Evolutionary conservation across 2,329 filamentous ascomycete genomes (phyloP).

Genomic region (Diaporthe sp.): DNA sequence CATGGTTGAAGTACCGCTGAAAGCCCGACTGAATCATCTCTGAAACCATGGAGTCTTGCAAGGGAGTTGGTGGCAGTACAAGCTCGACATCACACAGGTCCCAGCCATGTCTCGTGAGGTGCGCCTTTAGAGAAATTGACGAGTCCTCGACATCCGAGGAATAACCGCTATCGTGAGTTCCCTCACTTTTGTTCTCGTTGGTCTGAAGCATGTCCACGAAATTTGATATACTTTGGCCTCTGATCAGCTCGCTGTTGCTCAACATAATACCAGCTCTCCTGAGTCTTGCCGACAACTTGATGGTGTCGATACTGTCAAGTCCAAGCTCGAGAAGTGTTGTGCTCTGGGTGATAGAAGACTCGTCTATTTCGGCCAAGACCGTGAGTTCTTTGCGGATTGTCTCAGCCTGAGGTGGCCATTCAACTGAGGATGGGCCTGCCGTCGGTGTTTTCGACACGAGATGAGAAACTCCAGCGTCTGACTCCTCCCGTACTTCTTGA

Average conservation of each 20-base stretch:
- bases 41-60: slow-evolving; percentile 89
- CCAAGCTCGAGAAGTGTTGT: slow-evolving; percentile 85
- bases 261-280: slow-evolving; percentile 72
- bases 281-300: slow-evolving; percentile 83
- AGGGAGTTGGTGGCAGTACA: slow-evolving; percentile 81
- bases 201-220: slow-evolving; percentile 61
- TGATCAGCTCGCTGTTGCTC: slow-evolving; percentile 83
- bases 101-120: slow-evolving; percentile 53
- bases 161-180: slow-evolving; percentile 34
- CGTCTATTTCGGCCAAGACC: slow-evolving; percentile 67
- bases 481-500: background rate
- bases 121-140: slow-evolving; percentile 53
- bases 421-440: slow-evolving; percentile 54
- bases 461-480: background rate
- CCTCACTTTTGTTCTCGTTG: slow-evolving; percentile 14
- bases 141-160: slow-evolving; percentile 45
- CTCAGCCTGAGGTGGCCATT: slow-evolving; percentile 70
- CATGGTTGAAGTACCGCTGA: slow-evolving; percentile 86
- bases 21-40: slow-evolving; percentile 85
- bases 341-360: slow-evolving; percentile 65
- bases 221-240: slow-evolving; percentile 74
- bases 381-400: slow-evolving; percentile 74
- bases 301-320: slow-evolving; percentile 91
- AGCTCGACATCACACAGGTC: slow-evolving; percentile 63
- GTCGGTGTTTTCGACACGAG: background rate